Percentiles rank a stretch among this genome's conserved stretches.
These are phyloP conservation scores for Lactarius hatsudake DNA, from an alignment of 768 basidiomycete genomes.

Conservation along the genomic window DNA sequence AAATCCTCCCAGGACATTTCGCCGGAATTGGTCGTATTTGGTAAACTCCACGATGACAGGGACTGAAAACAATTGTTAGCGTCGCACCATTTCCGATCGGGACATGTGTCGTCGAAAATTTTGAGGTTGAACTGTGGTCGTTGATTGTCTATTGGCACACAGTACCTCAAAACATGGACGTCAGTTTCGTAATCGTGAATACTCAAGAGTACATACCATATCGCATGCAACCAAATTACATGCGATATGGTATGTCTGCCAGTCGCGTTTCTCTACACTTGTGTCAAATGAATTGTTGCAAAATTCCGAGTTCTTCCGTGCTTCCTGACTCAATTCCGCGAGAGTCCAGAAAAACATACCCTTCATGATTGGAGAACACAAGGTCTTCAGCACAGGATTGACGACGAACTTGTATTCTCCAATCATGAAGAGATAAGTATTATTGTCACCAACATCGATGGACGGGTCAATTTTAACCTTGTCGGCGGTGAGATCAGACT, in stretches of 20 bases:
- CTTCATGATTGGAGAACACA: not conserved
- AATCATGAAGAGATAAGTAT: not conserved
- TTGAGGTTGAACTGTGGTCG: not conserved
- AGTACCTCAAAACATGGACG: not conserved
- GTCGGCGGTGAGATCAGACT: not conserved
- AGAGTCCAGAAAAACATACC: not conserved
- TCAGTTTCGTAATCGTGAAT: not conserved
- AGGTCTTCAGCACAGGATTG: not conserved
- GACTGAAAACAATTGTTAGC: not conserved
- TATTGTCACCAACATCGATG: not conserved
- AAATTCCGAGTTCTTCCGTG: not conserved
- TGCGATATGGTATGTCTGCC: not conserved
- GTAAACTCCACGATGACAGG: too few species aligned
- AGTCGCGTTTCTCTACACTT: not conserved
- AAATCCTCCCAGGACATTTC: too few species aligned
- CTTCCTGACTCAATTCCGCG: not conserved
- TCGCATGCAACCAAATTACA: not conserved
- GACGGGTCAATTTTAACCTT: not conserved
- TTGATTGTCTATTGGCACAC: not conserved
- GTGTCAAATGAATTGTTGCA: not conserved
- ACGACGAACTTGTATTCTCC: too few species aligned
- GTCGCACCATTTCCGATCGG: not conserved
- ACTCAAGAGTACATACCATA: not conserved
- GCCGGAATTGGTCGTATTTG: too few species aligned
- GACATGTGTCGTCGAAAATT: not conserved